A percentile compares a stretch with the other conserved stretches of the same genome.
phyloP scores from a whole-genome alignment of 2,329 filamentous ascomycete species.

The Sphaerulina musiva region DNA sequence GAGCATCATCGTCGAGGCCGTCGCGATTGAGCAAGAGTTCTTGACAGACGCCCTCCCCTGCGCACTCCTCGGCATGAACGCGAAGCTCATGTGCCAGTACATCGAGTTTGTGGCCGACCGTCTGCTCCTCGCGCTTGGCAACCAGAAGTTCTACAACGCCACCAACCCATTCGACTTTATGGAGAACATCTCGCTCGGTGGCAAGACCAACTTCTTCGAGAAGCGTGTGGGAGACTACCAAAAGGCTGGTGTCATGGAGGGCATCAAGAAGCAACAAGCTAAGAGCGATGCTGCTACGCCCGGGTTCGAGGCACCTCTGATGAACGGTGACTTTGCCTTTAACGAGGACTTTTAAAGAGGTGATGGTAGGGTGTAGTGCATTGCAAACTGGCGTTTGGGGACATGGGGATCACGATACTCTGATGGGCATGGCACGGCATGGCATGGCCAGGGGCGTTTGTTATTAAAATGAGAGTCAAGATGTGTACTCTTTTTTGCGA shows the following conservation, averaged over 20 bases:
- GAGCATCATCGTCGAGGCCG: conserved; percentile 89
- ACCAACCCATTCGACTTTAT: conserved; percentile 99
- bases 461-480: conserved; percentile 3
- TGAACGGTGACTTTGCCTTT: conserved; percentile 74
- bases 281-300: conserved; percentile 28
- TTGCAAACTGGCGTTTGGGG: conserved; percentile 1
- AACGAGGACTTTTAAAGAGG: conserved; percentile 86
- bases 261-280: conserved; percentile 53
- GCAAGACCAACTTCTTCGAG: conserved; percentile 99
- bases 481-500: not conserved
- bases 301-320: conserved; percentile 42
- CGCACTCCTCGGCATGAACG: conserved; percentile 94
- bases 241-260: conserved; percentile 97
- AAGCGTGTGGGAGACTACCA: conserved; percentile 99
- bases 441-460: conserved; percentile 10
- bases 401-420: conserved; percentile 3
- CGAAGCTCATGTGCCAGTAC: conserved; percentile 97
- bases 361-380: conserved; percentile 1
- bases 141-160: conserved; percentile 86
- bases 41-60: conserved; percentile 90
- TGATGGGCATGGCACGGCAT: not conserved
- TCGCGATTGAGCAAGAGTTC: conserved; percentile 95
- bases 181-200: conserved; percentile 98
- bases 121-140: conserved; percentile 84
- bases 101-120: conserved; percentile 99